phyloP scores from a whole-genome alignment of 768 basidiomycete genomes.

The Cystofilobasidium capitatum region DNA sequence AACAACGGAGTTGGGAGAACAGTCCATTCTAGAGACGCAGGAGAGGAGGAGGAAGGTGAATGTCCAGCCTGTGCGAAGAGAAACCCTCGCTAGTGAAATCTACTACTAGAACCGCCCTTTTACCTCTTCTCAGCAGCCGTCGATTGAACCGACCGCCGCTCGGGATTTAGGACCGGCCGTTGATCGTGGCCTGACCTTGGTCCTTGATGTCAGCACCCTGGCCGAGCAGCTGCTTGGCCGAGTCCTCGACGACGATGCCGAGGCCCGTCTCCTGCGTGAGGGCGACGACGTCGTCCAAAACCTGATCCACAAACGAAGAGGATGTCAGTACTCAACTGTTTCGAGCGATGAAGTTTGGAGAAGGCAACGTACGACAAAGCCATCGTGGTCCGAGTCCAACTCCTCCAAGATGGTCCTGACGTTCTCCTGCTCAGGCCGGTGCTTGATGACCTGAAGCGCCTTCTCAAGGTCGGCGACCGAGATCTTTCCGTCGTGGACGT shows the following conservation, averaged over 20 bases:
- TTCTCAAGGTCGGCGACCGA: slow-evolving; percentile 79
- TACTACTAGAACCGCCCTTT: too few relatives aligned
- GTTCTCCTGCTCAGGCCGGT: slow-evolving; percentile 79
- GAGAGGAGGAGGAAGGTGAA: too few relatives aligned
- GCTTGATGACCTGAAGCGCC: slow-evolving; percentile 85
- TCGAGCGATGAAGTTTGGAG: background rate
- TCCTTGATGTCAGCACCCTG: slow-evolving; percentile 38
- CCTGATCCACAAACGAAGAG: slow-evolving; percentile 29
- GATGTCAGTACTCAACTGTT: background rate
- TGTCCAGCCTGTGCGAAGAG: too few relatives aligned
- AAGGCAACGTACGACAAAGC: slow-evolving; percentile 58
- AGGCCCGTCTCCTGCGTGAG: slow-evolving; percentile 68
- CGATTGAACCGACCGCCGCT: too few relatives aligned
- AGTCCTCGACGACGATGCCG: slow-evolving; percentile 75
- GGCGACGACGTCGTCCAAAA: slow-evolving; percentile 80
- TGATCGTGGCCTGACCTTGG: background rate
- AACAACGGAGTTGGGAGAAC: too few relatives aligned
- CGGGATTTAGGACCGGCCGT: background rate
- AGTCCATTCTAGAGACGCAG: too few relatives aligned
- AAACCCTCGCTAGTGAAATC: too few relatives aligned
- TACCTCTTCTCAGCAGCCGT: too few relatives aligned
- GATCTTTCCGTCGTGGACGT: slow-evolving; percentile 67
- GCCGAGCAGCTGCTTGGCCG: slow-evolving; percentile 65
- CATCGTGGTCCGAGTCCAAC: slow-evolving; percentile 90
- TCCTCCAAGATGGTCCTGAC: slow-evolving; percentile 81